A percentile compares a stretch with the other conserved stretches of the same genome.
Evolutionary conservation across 2,329 filamentous ascomycete genomes (phyloP).

Genomic region (Colletotrichum chlorophyti): DNA sequence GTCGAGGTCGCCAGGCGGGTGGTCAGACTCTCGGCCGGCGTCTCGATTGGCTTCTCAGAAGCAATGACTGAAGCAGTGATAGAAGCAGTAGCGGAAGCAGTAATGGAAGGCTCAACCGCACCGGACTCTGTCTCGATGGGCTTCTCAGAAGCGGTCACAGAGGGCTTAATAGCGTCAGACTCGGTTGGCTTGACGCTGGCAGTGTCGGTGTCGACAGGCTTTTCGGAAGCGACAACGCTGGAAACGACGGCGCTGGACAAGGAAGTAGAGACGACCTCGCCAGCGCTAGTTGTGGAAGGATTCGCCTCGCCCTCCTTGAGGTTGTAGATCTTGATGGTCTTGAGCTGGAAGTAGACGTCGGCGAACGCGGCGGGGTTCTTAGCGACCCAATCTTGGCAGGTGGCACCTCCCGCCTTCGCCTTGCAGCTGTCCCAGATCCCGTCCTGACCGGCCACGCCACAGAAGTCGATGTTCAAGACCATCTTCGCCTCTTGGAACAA

Average conservation of each 20-base stretch:
- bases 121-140: too few relatives aligned
- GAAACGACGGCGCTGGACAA: neutral
- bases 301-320: constrained; percentile 26
- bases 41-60: neutral
- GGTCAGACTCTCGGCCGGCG: neutral
- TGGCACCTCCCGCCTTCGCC: constrained; percentile 31
- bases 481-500: constrained; percentile 38
- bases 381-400: constrained; percentile 46
- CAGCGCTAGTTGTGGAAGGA: neutral
- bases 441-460: constrained; percentile 66
- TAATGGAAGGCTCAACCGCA: neutral
- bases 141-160: too few relatives aligned
- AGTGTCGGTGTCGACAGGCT: neutral
- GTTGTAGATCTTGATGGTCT: constrained; percentile 41
- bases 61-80: neutral
- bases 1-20: constrained; percentile 28
- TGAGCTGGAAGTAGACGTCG: constrained; percentile 54
- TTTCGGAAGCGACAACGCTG: constrained; percentile 5
- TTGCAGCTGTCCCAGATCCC: constrained; percentile 38
- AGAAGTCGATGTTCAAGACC: constrained; percentile 59
- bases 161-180: neutral
- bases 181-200: neutral
- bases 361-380: constrained; percentile 42
- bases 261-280: neutral
- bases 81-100: neutral